These are phyloP conservation scores for Stemphylium beticola DNA, from an alignment of 2,329 filamentous ascomycete genomes.

Conservation along the genomic window DNA sequence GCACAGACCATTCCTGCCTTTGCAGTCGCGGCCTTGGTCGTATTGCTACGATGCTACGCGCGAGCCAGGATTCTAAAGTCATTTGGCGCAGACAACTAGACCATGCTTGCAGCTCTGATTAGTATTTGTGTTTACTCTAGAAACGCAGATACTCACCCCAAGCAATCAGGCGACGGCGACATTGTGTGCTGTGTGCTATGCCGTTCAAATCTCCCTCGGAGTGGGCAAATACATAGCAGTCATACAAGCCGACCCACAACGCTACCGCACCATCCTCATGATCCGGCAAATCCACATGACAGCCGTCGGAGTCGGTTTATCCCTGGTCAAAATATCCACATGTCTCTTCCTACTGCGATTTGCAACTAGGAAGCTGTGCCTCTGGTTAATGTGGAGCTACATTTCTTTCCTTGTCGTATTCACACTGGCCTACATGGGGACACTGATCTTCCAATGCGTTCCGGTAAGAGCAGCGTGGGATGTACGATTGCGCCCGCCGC, in stretches of 20 bases:
- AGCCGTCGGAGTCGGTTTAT: conserved; percentile 54
- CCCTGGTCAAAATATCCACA: conserved; percentile 57
- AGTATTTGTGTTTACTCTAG: too few relatives aligned
- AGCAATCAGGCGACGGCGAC: too few relatives aligned
- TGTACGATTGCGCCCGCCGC: conserved; percentile 37
- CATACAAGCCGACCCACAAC: conserved; percentile 36
- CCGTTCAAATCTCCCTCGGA: conserved; percentile 38
- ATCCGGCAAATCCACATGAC: conserved; percentile 55
- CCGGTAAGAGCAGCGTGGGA: conserved; percentile 57
- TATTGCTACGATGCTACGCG: conserved; percentile 56
- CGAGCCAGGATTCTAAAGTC: conserved; percentile 56
- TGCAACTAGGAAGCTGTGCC: conserved; percentile 38
- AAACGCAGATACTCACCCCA: too few relatives aligned
- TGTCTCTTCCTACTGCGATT: conserved; percentile 55
- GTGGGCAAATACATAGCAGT: conserved; percentile 53
- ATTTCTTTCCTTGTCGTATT: conserved; percentile 55
- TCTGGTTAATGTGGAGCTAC: conserved; percentile 52
- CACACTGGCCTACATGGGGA: conserved; percentile 52
- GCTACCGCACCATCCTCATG: conserved; percentile 48
- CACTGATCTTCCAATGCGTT: conserved; percentile 57
- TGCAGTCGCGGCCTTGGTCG: conserved; percentile 47
- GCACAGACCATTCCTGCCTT: conserved; percentile 35
- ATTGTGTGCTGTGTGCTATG: too few relatives aligned
- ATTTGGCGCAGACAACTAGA: conserved; percentile 58
- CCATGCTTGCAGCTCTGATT: conserved; percentile 53